Base-by-base conservation (phyloP, 164 flowering plant species). In the Houttuynia cordata region DNA sequence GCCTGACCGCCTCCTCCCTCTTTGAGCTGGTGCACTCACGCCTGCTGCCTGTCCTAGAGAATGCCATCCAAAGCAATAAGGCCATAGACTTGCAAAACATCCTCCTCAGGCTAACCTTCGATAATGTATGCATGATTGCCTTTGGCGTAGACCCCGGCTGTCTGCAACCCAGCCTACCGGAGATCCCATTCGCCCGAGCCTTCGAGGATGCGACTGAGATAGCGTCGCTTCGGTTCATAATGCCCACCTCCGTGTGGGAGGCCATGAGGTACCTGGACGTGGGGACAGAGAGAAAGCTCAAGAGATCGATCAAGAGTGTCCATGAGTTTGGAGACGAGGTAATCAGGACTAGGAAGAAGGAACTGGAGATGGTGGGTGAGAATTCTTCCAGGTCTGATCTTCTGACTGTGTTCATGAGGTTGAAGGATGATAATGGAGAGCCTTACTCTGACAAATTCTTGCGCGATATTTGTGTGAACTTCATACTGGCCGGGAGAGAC, bases 71-170 rank as follows among this genome's bases (percentile, higher is more conserved):
- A 4, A 56, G 64, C 1, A 66, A 71, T 0, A 24, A 10, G 9
- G 5, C 74, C 0, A 50, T 89, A 19, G 91, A 90, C 64, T 63
- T 93, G 8, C 98, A 92, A 53, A 94, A 93, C 62, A 64, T 90
- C 20, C 80, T 93, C 0, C 59, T 90, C 18, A 62, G 97, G 61
- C 61, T 93, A 9, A 90, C 99, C 0, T 93, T 93, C 61, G 99
- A 93, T 58, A 93, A 93, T 60, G 87, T 93, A 0, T 93, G 99
- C 74, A 90, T 90, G 91, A 80, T 93, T 4, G 97, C 99, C 0
- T 88, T 93, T 24, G 97, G 96, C 2, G 92, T 79, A 5, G 97
- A 93, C 65, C 99, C 96, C 0, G 97, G 97, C 6, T 88, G 97
- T 62, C 70, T 93, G 0, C 42, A 71, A 3, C 80, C 69, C 0